Conservation (phyloP, 2,329 filamentous ascomycete genomes). For the Fusarium burgessii region DNA sequence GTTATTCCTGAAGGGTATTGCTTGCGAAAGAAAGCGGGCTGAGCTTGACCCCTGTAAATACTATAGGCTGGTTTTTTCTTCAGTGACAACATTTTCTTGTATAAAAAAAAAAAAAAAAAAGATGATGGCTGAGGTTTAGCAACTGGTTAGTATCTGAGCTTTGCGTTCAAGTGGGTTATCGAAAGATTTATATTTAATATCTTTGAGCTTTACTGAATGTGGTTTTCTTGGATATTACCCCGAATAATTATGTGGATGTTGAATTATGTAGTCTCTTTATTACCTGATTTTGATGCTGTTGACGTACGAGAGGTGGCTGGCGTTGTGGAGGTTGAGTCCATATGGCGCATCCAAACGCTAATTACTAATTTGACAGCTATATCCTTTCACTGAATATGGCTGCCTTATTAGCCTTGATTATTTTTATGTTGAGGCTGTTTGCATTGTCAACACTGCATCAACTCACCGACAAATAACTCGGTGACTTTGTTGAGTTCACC, state of each 20-base stretch:
- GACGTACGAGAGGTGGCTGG: slow-evolving; percentile 34
- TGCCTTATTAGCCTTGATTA: background rate
- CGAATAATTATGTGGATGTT: slow-evolving; percentile 1
- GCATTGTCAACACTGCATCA: background rate
- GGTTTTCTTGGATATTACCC: slow-evolving; percentile 12
- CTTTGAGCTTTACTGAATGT: slow-evolving; percentile 1
- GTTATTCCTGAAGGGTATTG: slow-evolving; percentile 35
- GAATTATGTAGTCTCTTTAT: background rate
- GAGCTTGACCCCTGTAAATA: slow-evolving; percentile 8
- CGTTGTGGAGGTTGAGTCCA: slow-evolving; percentile 26
- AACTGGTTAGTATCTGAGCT: slow-evolving; percentile 16
- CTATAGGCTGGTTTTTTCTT: background rate
- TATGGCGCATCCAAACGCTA: slow-evolving; percentile 23
- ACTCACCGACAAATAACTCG: slow-evolving; percentile 20
- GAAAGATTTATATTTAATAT: slow-evolving; percentile 9
- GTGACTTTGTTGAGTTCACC: slow-evolving; percentile 22
- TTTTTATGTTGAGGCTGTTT: background rate
- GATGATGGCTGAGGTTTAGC: slow-evolving; percentile 17
- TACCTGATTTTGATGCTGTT: background rate
- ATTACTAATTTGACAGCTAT: slow-evolving; percentile 1
- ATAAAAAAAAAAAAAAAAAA: background rate
- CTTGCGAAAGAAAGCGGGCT: slow-evolving; percentile 35
- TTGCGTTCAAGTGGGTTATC: slow-evolving; percentile 22
- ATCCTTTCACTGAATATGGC: background rate
- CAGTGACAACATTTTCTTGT: background rate